Evolutionary conservation across 495 filamentous ascomycete species (phyloP), one percentile per base, ranked within the genome.

Genomic region (Neurospora cerealis): DNA sequence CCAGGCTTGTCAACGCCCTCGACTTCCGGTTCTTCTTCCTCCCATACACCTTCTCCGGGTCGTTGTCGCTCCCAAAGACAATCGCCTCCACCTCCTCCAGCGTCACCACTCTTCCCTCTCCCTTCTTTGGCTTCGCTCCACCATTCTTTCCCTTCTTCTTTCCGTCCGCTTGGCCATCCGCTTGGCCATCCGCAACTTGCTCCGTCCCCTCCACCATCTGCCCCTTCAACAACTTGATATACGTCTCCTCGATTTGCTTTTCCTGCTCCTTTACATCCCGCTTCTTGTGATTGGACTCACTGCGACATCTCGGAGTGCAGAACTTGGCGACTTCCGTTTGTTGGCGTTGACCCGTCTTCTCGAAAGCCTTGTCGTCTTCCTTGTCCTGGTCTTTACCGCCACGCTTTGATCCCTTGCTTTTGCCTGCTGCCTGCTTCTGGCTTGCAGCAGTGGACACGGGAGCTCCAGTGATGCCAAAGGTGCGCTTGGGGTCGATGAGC

Each of bases 21-120:
- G 72, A 71, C 15, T 75, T 78, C 21, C 78, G 69, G 74, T 82
- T 84, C 77, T 81, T 82, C 70, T 75, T 79, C 2, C 78, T 74
- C 4, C 80, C 80, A 40, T 74, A 82, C 2, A 73, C 74, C 74
- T 82, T 80, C 48, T 77, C 76, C 5, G 78, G 75, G 38, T 82
- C 81, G 2, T 76, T 41, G 11, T 70, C 44, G 4, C 75, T 75
- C 21, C 80, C 78, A 70, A 83, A 85, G 8, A 86, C 77, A 6
- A 77, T 48, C 3, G 38, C 75, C 69, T 85, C 83, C 6, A 84
- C 78, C 7, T 79, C 76, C 34, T 60, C 79, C 60, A 74, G 74
- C 8, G 73, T 60, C 6, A 79, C 73, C 32, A 76, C 32, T 48
- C 76, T 54, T 21, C 77, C 73, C 32, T 34, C 54, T 66, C 54